phyloP scores from a whole-genome alignment of 441 rosid species.

The Eutrema salsugineum region DNA sequence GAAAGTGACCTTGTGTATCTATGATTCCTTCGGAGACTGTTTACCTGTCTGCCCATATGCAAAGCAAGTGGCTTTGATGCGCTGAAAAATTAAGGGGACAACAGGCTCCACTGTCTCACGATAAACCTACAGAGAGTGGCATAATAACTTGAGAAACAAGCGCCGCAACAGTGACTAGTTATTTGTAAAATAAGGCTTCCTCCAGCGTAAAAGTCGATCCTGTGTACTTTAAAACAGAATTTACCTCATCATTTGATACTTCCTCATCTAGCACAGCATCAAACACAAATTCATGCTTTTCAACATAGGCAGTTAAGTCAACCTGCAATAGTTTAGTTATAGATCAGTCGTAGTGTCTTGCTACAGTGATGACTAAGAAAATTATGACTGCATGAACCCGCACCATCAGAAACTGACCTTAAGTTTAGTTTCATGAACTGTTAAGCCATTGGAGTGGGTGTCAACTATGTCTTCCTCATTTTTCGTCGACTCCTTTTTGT shows the following conservation, averaged over 20 bases:
- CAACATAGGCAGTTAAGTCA: constrained; percentile 83
- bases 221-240: not conserved
- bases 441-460: constrained; percentile 64
- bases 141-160: constrained; percentile 4
- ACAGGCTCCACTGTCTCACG: constrained; percentile 86
- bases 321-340: constrained; percentile 48
- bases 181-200: not conserved
- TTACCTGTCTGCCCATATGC: constrained; percentile 96
- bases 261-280: constrained; percentile 82
- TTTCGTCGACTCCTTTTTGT: constrained; percentile 88
- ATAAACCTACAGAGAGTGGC: constrained; percentile 52
- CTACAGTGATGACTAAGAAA: not conserved
- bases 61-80: constrained; percentile 90
- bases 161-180: not conserved
- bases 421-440: constrained; percentile 94
- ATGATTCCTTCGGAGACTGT: not conserved
- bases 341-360: not conserved
- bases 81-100: constrained; percentile 77
- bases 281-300: constrained; percentile 86
- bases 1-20: constrained; percentile 4
- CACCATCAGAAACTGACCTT: constrained; percentile 47
- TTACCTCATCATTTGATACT: constrained; percentile 82
- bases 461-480: constrained; percentile 96
- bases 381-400: not conserved
- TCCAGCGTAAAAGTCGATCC: not conserved